phyloP scores from a whole-genome alignment of 1,284 basidiomycete genomes.

The Porogramme epimiltina region DNA sequence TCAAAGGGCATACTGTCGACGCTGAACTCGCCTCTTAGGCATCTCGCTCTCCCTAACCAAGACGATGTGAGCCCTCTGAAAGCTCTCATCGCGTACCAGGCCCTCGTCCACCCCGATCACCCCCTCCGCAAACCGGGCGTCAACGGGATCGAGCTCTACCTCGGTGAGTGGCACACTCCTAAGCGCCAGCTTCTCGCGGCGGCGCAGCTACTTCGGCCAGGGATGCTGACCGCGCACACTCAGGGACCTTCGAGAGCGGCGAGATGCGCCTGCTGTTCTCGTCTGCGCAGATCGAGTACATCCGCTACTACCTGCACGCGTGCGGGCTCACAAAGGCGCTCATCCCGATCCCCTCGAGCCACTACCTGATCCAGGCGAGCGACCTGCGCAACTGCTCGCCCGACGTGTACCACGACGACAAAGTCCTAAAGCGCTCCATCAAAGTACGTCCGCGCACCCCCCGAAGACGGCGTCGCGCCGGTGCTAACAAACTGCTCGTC shows the following conservation, averaged over 20 bases:
- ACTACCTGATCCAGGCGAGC: constrained; percentile 62
- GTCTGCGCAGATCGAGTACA: constrained; percentile 81
- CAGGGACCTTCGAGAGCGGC: constrained; percentile 63
- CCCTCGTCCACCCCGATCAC: constrained; percentile 69
- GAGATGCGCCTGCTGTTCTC: constrained; percentile 77
- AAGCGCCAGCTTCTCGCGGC: neutral
- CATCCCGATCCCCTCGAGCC: constrained; percentile 72
- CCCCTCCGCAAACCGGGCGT: constrained; percentile 67
- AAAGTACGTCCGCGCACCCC: constrained; percentile 44
- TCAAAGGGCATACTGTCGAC: neutral
- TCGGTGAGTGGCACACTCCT: constrained; percentile 58
- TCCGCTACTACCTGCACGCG: constrained; percentile 81
- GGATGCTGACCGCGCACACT: neutral
- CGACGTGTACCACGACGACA: constrained; percentile 55
- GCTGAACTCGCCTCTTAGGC: constrained; percentile 37
- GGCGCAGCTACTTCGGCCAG: neutral
- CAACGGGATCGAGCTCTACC: constrained; percentile 68
- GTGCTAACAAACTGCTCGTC: too few relatives aligned
- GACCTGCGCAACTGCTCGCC: constrained; percentile 58
- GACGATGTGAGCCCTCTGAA: constrained; percentile 67
- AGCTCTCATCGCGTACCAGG: constrained; percentile 64
- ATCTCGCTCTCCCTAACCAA: constrained; percentile 43
- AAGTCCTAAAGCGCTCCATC: constrained; percentile 54
- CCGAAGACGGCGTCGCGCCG: constrained; percentile 2
- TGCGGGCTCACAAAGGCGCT: constrained; percentile 65